Conservation (phyloP, 2,329 filamentous ascomycete species). For the Onygena corvina region DNA sequence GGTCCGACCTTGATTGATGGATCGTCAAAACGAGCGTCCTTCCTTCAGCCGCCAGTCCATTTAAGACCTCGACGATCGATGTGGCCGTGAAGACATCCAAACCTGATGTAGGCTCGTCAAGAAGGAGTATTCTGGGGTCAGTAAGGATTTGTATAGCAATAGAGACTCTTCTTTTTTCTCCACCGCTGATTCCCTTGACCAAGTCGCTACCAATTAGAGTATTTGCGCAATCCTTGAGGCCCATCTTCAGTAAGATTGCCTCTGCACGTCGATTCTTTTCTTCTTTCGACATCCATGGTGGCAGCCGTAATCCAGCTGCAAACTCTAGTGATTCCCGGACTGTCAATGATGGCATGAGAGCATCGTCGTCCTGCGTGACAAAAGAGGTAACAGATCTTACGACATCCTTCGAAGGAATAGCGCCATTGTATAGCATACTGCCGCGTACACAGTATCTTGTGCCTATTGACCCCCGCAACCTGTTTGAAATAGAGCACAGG, state of each 20-base stretch:
- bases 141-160: constrained; percentile 69
- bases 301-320: constrained; percentile 58
- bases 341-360: constrained; percentile 59
- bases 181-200: constrained; percentile 66
- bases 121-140: constrained; percentile 57
- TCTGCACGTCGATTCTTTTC: constrained; percentile 59
- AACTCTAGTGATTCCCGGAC: constrained; percentile 63
- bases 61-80: constrained; percentile 63
- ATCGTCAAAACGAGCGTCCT: constrained; percentile 66
- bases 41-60: constrained; percentile 58
- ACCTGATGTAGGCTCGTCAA: constrained; percentile 67
- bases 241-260: constrained; percentile 61
- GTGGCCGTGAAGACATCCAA: constrained; percentile 66
- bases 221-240: constrained; percentile 65
- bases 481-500: constrained; percentile 58
- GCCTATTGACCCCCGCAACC: constrained; percentile 49
- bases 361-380: constrained; percentile 68
- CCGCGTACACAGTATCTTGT: constrained; percentile 53
- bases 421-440: constrained; percentile 56
- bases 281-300: constrained; percentile 54
- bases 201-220: constrained; percentile 60
- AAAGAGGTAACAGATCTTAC: constrained; percentile 63
- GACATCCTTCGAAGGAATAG: constrained; percentile 54
- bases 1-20: constrained; percentile 61
- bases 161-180: constrained; percentile 64